phyloP scores from a whole-genome alignment of 2,329 filamentous ascomycete genomes.

The Pseudogymnoascus sp. region DNA sequence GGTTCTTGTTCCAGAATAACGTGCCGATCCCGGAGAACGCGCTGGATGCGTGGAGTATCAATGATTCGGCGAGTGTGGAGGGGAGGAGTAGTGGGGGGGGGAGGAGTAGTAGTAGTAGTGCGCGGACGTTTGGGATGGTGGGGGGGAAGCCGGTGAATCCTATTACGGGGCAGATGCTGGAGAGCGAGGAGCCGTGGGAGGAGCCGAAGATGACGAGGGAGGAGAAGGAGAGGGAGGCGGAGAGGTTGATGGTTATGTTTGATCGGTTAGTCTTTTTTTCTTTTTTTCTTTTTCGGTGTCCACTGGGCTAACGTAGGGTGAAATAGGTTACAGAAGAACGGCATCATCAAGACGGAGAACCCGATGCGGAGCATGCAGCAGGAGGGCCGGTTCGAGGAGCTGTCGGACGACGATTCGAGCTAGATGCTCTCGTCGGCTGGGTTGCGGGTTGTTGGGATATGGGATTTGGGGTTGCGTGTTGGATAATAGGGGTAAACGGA shows the following conservation, averaged over 20 bases:
- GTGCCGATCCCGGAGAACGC: slow-evolving; percentile 65
- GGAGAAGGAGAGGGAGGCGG: slow-evolving; percentile 74
- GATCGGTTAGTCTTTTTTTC: slow-evolving; percentile 21
- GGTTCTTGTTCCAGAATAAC: slow-evolving; percentile 79
- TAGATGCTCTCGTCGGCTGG: background rate
- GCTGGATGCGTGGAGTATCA: slow-evolving; percentile 42
- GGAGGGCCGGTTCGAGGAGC: slow-evolving; percentile 11
- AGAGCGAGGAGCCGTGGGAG: slow-evolving; percentile 52
- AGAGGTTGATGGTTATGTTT: slow-evolving; percentile 27
- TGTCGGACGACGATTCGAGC: slow-evolving; percentile 6
- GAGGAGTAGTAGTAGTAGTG: slow-evolving; percentile 23
- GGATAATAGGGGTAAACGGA: background rate
- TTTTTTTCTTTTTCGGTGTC: too few species aligned
- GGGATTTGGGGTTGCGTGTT: background rate
- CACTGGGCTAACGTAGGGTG: background rate
- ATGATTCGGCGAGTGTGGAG: slow-evolving; percentile 6
- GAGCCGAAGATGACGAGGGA: slow-evolving; percentile 74
- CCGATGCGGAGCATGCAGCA: slow-evolving; percentile 10
- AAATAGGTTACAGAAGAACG: slow-evolving; percentile 11
- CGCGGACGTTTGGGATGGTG: slow-evolving; percentile 23
- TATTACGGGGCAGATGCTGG: slow-evolving; percentile 74
- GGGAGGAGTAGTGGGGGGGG: slow-evolving; percentile 23
- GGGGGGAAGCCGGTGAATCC: slow-evolving; percentile 54
- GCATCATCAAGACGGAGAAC: slow-evolving; percentile 10
- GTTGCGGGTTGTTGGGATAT: background rate